Evolutionary conservation across 345 rosid genomes (phyloP).

Genomic region (Psidium guajava): DNA sequence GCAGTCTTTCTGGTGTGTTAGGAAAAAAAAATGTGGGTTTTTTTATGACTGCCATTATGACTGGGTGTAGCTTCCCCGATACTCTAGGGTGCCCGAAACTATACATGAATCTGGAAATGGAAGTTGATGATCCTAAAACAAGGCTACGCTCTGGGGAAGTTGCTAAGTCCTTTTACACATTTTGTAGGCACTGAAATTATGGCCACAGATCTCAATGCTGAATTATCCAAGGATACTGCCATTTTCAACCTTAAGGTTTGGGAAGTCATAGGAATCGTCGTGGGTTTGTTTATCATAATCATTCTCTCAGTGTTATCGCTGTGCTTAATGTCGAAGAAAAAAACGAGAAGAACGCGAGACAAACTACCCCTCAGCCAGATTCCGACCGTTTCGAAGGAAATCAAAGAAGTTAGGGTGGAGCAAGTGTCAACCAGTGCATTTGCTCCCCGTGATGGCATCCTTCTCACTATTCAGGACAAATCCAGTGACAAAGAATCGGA

Average conservation of each 20-base stretch:
- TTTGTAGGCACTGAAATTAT: slow-evolving; percentile 29
- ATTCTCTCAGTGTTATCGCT: slow-evolving; percentile 65
- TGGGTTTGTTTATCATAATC: slow-evolving; percentile 54
- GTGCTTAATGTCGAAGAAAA: slow-evolving; percentile 62
- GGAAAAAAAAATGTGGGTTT: not conserved
- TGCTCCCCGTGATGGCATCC: slow-evolving; percentile 58
- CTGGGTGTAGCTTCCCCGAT: not conserved
- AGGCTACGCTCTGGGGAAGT: not conserved
- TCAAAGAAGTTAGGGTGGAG: slow-evolving; percentile 85
- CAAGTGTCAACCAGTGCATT: slow-evolving; percentile 54
- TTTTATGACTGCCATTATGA: not conserved
- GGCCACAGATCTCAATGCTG: slow-evolving; percentile 55
- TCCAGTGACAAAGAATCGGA: slow-evolving; percentile 61
- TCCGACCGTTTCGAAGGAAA: slow-evolving; percentile 81
- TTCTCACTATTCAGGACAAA: slow-evolving; percentile 62
- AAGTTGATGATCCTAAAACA: not conserved
- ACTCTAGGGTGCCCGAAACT: not conserved
- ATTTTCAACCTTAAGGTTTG: slow-evolving; percentile 73
- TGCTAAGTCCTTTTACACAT: slow-evolving; percentile 6
- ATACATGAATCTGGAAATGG: not conserved
- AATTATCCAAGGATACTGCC: slow-evolving; percentile 56
- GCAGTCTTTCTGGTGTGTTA: not conserved
- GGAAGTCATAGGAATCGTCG: slow-evolving; percentile 74
- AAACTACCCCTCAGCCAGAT: slow-evolving; percentile 51
- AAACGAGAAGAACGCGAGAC: slow-evolving; percentile 42